phyloP scores from a whole-genome alignment of 2,329 filamentous ascomycete genomes.

The Trichoderma atroviride region DNA sequence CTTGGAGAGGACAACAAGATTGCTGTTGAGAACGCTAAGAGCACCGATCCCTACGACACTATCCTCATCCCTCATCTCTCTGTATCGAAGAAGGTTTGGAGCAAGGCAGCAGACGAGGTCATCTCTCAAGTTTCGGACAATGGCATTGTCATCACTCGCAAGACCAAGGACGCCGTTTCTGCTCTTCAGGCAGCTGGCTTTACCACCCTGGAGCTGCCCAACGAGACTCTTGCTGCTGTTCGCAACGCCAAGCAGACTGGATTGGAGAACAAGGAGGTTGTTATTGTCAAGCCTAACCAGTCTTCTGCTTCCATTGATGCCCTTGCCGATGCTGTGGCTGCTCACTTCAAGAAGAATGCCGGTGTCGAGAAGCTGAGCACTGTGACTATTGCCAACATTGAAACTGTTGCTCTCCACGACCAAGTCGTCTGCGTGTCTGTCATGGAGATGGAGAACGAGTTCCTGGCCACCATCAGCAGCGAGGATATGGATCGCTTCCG shows the following conservation, averaged over 20 bases:
- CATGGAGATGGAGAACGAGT: slow-evolving; percentile 9
- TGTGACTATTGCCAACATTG: not conserved
- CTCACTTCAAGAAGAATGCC: not conserved
- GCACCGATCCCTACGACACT: not conserved
- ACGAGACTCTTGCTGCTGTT: not conserved
- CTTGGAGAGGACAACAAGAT: not conserved
- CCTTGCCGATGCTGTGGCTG: not conserved
- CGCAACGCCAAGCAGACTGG: not conserved
- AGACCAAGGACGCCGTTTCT: not conserved
- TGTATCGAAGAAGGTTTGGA: not conserved
- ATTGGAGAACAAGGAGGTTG: not conserved
- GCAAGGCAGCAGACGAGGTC: not conserved
- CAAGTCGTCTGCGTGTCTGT: slow-evolving; percentile 9
- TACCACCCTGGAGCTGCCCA: not conserved
- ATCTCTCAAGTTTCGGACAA: not conserved
- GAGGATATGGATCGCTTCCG: slow-evolving; percentile 17
- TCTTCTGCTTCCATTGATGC: not conserved
- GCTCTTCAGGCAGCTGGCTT: not conserved
- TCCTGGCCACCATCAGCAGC: slow-evolving; percentile 8
- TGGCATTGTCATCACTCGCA: slow-evolving; percentile 7
- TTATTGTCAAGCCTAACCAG: slow-evolving; percentile 5
- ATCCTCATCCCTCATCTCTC: slow-evolving; percentile 13
- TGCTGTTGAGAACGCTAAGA: not conserved
- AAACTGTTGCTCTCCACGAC: not conserved
- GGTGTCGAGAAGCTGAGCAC: not conserved